Base-by-base conservation (phyloP, 371 early-diverging fungal genomes). In the Saksenaea vasiformis region DNA sequence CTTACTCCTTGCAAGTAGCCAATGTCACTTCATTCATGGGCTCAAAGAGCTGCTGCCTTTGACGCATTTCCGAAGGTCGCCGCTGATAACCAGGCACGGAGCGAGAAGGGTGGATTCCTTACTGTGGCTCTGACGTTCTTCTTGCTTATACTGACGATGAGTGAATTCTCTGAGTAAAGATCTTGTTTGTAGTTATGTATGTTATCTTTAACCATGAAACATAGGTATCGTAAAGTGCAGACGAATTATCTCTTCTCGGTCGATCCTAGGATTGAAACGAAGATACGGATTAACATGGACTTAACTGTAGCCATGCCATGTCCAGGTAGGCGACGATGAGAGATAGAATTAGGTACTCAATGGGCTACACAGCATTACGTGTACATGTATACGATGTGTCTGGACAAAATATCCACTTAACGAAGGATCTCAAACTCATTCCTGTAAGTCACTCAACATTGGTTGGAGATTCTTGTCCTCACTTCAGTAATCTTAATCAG, bases 61-160 rank as follows among this genome's bases (percentile, higher is more conserved):
- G 95, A 96, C 76, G 95, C 93, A 10, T 96, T 96, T 67, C 91
- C 92, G 8, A 96, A 96, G 73, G 89, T 94, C 51, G 95, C 94
- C 60, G 76, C 79, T 41, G 90, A 90, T 60, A 90, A 91, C 67
- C 88, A 91, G 61, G 76, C 87, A 51, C 77, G 88, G 17, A 90
- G 93, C 31, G 83, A 88, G n/a, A 79, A 87, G 2, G 95, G 97
- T 53, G 95, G 96, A 24, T 34, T 93, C 22, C 69, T 93, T 54
- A 93, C 94, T 3, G 59, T 94, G 3, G 27, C 91, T 1, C 89
- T 95, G 17, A 68, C 87, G 5, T 60, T 86, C 22, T 73, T 87
- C 28, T 85, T 96, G 37, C 68, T 78, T 28, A 70, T 89, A 41
- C 77, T 95, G 39, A 83, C 89, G 15, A 34, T 83, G 38, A 78